phyloP scores from a whole-genome alignment of 2,329 filamentous ascomycete genomes.

The Plenodomus biglobosus region DNA sequence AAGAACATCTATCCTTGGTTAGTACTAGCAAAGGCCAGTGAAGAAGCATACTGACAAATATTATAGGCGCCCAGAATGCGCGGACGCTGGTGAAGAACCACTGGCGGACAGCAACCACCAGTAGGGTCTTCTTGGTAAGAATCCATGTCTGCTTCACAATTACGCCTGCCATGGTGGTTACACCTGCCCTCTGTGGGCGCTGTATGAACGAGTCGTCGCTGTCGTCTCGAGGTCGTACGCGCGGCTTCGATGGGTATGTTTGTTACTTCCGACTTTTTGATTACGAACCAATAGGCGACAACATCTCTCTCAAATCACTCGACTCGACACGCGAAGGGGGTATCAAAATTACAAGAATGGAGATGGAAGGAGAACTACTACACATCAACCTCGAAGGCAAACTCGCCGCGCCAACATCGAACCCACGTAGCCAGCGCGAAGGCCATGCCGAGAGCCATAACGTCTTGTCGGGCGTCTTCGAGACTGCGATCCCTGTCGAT shows the following conservation, averaged over 20 bases:
- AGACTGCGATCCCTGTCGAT: conserved; percentile 13
- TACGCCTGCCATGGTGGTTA: conserved; percentile 26
- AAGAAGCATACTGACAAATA: conserved; percentile 46
- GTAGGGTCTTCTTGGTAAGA: conserved; percentile 59
- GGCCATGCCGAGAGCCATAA: conserved; percentile 11
- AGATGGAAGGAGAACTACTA: neutral
- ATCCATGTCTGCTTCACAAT: conserved; percentile 58
- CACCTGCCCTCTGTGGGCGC: conserved; percentile 17
- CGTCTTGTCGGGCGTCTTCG: conserved; percentile 19
- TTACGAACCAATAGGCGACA: neutral
- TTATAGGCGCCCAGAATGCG: conserved; percentile 59
- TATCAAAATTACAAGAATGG: conserved; percentile 1
- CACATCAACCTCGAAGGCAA: conserved; percentile 7
- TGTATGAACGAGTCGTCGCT: neutral
- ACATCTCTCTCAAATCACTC: conserved; percentile 8
- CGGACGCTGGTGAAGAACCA: conserved; percentile 57
- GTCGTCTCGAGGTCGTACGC: neutral
- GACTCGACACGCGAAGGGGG: neutral
- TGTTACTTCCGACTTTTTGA: neutral
- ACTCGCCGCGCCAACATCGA: conserved; percentile 6
- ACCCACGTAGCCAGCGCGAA: conserved; percentile 9
- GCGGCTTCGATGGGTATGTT: neutral
- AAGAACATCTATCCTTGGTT: conserved; percentile 46
- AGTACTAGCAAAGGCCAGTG: conserved; percentile 2
- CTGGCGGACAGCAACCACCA: conserved; percentile 57